Evolutionary conservation across 768 basidiomycete genomes (phyloP).

Genomic region (Lanmaoa rubissima): DNA sequence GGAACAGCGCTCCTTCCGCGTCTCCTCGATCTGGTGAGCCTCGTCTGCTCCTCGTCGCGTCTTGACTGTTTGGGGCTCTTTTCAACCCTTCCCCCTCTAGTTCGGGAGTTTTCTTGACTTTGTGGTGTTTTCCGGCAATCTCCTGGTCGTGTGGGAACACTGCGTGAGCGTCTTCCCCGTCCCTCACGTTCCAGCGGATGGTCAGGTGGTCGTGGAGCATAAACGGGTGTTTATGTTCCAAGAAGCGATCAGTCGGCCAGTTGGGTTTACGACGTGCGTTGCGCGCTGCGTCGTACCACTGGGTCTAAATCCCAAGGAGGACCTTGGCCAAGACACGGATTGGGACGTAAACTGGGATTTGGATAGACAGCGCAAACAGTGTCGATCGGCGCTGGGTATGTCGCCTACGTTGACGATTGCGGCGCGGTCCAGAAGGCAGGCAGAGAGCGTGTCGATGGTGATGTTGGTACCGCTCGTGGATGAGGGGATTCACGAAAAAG

Average conservation of each 20-base stretch:
- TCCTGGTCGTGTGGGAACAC: constrained; percentile 30
- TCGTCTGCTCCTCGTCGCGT: not conserved
- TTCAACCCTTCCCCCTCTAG: constrained; percentile 1
- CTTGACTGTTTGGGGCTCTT: not conserved
- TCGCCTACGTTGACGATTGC: constrained; percentile 26
- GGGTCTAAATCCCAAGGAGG: not conserved
- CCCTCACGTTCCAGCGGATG: constrained; percentile 22
- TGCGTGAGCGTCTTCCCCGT: constrained; percentile 28
- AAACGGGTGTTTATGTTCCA: constrained; percentile 28
- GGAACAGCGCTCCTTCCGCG: constrained; percentile 27
- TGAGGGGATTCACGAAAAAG: not conserved
- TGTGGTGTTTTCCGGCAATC: constrained; percentile 19
- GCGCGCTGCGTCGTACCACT: constrained; percentile 3
- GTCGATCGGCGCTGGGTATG: not conserved
- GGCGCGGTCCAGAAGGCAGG: constrained; percentile 16
- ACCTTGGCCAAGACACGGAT: not conserved
- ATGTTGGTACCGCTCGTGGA: constrained; percentile 27
- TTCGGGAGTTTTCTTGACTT: constrained; percentile 29
- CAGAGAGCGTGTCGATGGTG: constrained; percentile 16
- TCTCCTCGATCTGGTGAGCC: constrained; percentile 22
- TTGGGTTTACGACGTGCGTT: constrained; percentile 30
- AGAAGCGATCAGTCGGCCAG: constrained; percentile 21
- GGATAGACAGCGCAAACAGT: not conserved
- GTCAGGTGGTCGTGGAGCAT: constrained; percentile 20
- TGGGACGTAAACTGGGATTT: not conserved